phyloP scores from a whole-genome alignment of 2,329 filamentous ascomycete genomes.

The Aspergillus calidoustus region DNA sequence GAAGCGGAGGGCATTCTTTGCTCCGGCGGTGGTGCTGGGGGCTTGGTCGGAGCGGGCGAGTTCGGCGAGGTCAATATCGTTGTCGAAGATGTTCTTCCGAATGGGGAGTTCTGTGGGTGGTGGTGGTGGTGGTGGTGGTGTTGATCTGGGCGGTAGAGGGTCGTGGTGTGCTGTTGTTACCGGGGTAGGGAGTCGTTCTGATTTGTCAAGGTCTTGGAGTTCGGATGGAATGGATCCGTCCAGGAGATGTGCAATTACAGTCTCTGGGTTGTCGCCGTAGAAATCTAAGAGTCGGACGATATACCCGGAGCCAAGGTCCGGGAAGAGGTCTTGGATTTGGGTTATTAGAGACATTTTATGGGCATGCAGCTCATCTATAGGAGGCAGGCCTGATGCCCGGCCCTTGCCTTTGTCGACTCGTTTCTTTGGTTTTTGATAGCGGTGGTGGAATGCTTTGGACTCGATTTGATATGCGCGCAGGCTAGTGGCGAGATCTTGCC shows the following conservation, averaged over 20 bases:
- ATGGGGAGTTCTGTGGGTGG: constrained; percentile 34
- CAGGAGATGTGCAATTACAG: constrained; percentile 79
- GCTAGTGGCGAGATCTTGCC: constrained; percentile 44
- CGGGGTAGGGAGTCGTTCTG: constrained; percentile 54
- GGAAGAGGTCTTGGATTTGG: constrained; percentile 92
- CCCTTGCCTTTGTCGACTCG: constrained; percentile 48
- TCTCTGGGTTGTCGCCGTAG: constrained; percentile 76
- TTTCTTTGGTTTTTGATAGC: constrained; percentile 47
- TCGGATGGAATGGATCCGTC: constrained; percentile 75
- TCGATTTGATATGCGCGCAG: constrained; percentile 46
- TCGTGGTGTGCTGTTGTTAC: constrained; percentile 56
- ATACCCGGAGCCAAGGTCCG: constrained; percentile 82
- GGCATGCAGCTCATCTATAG: constrained; percentile 64
- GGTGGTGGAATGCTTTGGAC: constrained; percentile 44
- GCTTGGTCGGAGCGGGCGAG: constrained; percentile 61
- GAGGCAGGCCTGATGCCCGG: constrained; percentile 32
- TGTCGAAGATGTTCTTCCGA: constrained; percentile 76
- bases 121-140: constrained; percentile 30
- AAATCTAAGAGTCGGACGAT: constrained; percentile 78
- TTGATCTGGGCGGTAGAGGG: constrained; percentile 59
- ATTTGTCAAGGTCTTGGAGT: constrained; percentile 66
- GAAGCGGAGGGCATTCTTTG: constrained; percentile 66
- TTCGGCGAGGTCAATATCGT: constrained; percentile 73
- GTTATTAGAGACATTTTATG: constrained; percentile 84
- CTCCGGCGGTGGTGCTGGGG: constrained; percentile 36